A percentile compares a stretch with the other conserved stretches of the same genome.
Conservation (phyloP, 148 eudicot species). For the Fagopyrum homotropicum region DNA sequence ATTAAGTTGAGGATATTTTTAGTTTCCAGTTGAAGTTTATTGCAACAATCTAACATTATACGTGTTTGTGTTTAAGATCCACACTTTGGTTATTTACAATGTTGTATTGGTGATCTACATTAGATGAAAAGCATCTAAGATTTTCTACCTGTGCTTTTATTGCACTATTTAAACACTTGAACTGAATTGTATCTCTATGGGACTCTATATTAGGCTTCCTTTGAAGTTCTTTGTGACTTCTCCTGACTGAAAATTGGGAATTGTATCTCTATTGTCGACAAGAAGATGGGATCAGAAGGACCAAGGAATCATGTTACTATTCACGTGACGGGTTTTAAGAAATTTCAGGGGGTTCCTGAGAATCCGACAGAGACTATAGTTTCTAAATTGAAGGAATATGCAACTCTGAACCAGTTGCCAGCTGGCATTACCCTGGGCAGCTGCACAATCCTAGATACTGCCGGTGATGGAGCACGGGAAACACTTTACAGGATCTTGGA, state of each 20-base stretch:
- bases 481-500: slow-evolving; percentile 41
- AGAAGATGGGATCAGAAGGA: slow-evolving; percentile 73
- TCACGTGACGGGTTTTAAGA: slow-evolving; percentile 76
- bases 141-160: neutral
- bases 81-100: neutral
- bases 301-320: slow-evolving; percentile 38
- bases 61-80: neutral
- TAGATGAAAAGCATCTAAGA: neutral
- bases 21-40: neutral
- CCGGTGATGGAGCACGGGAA: slow-evolving; percentile 65
- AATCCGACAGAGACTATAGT: slow-evolving; percentile 70
- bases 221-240: neutral
- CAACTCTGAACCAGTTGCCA: slow-evolving; percentile 38
- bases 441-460: slow-evolving; percentile 63
- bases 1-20: no score
- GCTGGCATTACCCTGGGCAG: slow-evolving; percentile 45
- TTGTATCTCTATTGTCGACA: slow-evolving; percentile 9
- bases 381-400: slow-evolving; percentile 36
- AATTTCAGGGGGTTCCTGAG: slow-evolving; percentile 60
- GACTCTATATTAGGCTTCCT: neutral
- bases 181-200: neutral
- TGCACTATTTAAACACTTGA: neutral
- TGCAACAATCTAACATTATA: neutral
- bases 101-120: neutral
- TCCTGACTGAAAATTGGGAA: slow-evolving; percentile 1